Conservation (phyloP, 371 early-diverging fungal species). For the Rhizopus stolonifer region DNA sequence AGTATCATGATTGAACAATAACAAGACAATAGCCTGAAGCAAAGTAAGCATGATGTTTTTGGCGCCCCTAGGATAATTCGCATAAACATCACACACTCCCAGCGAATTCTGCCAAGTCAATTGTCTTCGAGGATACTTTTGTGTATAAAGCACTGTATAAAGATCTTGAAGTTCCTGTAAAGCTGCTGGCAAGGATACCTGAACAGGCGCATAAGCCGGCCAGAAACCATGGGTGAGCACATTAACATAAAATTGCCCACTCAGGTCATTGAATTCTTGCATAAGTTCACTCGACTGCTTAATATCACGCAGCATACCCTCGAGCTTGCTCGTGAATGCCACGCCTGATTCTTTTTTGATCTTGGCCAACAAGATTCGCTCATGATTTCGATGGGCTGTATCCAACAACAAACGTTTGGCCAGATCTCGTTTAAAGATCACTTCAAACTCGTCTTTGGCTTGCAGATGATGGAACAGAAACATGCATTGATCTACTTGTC, state of each 20-base stretch:
- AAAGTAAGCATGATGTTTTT: conserved; percentile 76
- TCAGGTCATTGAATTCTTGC: conserved; percentile 56
- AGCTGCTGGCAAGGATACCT: conserved; percentile 60
- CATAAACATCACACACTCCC: conserved; percentile 74
- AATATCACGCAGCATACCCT: conserved; percentile 95
- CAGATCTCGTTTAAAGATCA: conserved; percentile 88
- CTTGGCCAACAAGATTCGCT: conserved; percentile 82
- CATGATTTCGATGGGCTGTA: conserved; percentile 73
- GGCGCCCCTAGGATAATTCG: conserved; percentile 63
- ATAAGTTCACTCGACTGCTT: conserved; percentile 73
- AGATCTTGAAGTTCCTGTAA: conserved; percentile 60
- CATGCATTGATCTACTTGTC: conserved; percentile 31
- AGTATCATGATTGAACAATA: conserved; percentile 72
- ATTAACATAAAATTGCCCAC: conserved; percentile 56
- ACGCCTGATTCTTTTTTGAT: conserved; percentile 87
- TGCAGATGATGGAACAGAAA: conserved; percentile 29
- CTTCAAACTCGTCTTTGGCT: conserved; percentile 92
- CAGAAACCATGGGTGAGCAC: conserved; percentile 88
- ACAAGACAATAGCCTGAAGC: conserved; percentile 72
- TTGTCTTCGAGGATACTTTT: conserved; percentile 73
- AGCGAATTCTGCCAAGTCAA: conserved; percentile 87
- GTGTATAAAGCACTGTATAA: conserved; percentile 75
- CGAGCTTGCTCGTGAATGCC: conserved; percentile 86
- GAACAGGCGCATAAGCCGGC: conserved; percentile 86
- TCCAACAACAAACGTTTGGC: conserved; percentile 85